These are phyloP conservation scores for Malus orientalis DNA, from an alignment of 306 rosid species.

Conservation along the genomic window DNA sequence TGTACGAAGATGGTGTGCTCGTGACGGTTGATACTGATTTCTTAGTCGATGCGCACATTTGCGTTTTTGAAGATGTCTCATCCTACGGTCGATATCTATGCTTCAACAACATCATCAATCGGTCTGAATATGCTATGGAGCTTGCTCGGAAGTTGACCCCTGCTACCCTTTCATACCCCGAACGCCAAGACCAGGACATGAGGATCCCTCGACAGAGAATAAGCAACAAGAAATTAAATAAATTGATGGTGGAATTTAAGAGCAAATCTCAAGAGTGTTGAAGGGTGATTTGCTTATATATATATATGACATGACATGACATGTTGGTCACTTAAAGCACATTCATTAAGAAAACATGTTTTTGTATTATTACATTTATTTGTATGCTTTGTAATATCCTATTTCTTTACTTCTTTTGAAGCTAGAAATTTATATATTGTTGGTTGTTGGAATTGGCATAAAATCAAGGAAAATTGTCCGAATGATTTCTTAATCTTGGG, in stretches of 20 bases:
- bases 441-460: neutral
- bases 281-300: neutral
- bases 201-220: slow-evolving; percentile 53
- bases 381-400: neutral
- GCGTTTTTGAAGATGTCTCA: slow-evolving; percentile 61
- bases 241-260: slow-evolving; percentile 58
- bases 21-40: slow-evolving; percentile 66
- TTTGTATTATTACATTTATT: neutral
- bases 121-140: slow-evolving; percentile 47
- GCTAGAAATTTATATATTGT: too few relatives aligned
- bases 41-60: slow-evolving; percentile 58
- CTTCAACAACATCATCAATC: slow-evolving; percentile 58
- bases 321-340: neutral
- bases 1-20: slow-evolving; percentile 79
- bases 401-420: neutral
- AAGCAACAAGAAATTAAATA: slow-evolving; percentile 79
- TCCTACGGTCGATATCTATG: slow-evolving; percentile 88
- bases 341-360: neutral
- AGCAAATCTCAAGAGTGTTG: slow-evolving; percentile 18
- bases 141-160: slow-evolving; percentile 57
- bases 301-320: neutral
- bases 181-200: slow-evolving; percentile 34
- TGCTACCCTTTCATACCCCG: slow-evolving; percentile 32
- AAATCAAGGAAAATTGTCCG: too few relatives aligned
- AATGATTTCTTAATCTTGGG: too few relatives aligned